Evolutionary conservation across 2,329 filamentous ascomycete species (phyloP).

Genomic region (Tetracladium maxilliforme): DNA sequence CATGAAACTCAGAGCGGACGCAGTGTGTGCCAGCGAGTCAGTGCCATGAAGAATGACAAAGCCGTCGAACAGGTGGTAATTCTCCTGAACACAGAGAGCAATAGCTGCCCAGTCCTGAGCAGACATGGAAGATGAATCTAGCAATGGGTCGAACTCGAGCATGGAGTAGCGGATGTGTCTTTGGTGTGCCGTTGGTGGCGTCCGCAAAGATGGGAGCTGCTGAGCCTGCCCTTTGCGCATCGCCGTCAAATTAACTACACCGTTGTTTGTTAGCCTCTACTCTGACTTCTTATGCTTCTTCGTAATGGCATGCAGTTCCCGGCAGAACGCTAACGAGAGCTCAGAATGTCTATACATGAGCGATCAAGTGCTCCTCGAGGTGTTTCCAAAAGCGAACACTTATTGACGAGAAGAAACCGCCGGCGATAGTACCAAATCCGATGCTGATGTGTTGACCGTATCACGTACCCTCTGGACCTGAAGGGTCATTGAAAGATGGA

Average conservation of each 20-base stretch:
- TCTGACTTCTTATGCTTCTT: constrained; percentile 3
- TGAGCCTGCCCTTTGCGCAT: constrained; percentile 1
- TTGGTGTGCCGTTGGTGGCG: constrained; percentile 48
- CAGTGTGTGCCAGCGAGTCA: constrained; percentile 55
- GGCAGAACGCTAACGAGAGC: no score
- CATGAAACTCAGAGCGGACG: constrained; percentile 61
- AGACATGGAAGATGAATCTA: constrained; percentile 60
- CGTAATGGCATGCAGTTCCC: constrained; percentile 1
- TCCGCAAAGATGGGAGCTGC: constrained; percentile 25
- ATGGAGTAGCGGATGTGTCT: constrained; percentile 52
- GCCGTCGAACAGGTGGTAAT: constrained; percentile 55
- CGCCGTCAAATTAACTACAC: constrained; percentile 1
- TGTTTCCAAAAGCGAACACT: no score
- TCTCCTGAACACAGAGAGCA: constrained; percentile 38
- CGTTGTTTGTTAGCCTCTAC: constrained; percentile 1
- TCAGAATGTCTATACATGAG: no score
- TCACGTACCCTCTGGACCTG: constrained; percentile 22
- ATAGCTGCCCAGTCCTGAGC: constrained; percentile 59
- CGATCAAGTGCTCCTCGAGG: no score
- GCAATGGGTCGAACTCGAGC: constrained; percentile 50
- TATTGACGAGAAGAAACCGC: not conserved
- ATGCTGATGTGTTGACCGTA: not conserved
- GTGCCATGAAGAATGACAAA: constrained; percentile 63
- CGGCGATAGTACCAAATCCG: not conserved
- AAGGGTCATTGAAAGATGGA: constrained; percentile 56